Base-by-base conservation (phyloP, 257 asterid species). In the Phtheirospermum japonicum region DNA sequence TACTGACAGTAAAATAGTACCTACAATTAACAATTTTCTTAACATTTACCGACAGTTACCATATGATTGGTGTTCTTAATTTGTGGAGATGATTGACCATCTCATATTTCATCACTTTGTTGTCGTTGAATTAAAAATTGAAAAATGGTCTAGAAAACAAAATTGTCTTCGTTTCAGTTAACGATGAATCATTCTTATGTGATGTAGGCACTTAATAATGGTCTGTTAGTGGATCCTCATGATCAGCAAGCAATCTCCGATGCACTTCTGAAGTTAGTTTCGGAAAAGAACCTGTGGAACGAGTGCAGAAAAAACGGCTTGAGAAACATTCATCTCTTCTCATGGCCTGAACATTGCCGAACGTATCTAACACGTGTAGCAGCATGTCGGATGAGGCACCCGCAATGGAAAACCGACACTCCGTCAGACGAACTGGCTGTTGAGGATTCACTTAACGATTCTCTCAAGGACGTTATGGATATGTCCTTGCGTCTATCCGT, bases 301-400 rank as follows among this genome's bases (percentile, higher is more conserved):
- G 95, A 88, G 46, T 88, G 92, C 76, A 65, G 84, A 59, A 82
- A 62, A 70, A 88, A 85, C 13, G 96, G 96, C 40, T 76, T 86
- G 82, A 85, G 75, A 67, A 88, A 88, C 75, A 88, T 88, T 66
- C 92, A 85, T 80, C 82, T 83, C 17, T 88, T 81, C 63, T 88
- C 96, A 28, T 88, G 96, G 96, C 89, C 90, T 0, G 96, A 88
- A 74, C 96, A 88, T 65, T 88, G 96, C 69, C 82, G 91, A 46
- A 90, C 94, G 5, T 90, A 90, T 74, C 74, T 88, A 46, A 79
- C 93, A 2, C 73, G 82, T 69, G 71, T 88, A 33, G 97, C 93
- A 2, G 82, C 96, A 1, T 85, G 94, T 74, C 85, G 96, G 45
- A 83, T 87, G 86, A 80, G 96, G 79, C 89, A 90, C 73, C 97